Conservation (phyloP, 768 basidiomycete genomes). For the Psilocybe subaeruginosa region DNA sequence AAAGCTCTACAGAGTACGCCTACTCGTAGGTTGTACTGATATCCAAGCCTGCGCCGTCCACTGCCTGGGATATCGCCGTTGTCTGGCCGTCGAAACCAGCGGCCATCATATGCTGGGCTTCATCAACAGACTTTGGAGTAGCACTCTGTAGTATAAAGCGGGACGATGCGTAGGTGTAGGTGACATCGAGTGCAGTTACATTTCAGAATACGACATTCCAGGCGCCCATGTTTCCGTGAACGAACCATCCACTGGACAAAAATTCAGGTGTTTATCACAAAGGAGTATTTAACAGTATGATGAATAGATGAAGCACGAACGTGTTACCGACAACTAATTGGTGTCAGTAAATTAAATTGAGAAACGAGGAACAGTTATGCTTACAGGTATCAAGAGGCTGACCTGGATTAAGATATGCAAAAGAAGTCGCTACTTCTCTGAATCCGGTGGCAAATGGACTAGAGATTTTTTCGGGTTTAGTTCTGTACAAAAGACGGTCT, state of each 20-base stretch:
- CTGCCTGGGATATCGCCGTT: neutral
- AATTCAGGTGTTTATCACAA: neutral
- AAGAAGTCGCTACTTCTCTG: neutral
- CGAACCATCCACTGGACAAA: conserved; percentile 1
- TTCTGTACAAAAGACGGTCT: too few species aligned
- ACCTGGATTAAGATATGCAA: neutral
- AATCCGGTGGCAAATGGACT: neutral
- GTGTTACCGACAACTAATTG: neutral
- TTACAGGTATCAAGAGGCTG: neutral
- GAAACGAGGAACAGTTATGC: neutral
- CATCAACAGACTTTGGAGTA: neutral
- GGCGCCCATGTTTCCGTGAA: neutral
- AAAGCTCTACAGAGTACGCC: neutral
- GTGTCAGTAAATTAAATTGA: neutral
- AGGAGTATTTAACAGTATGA: too few species aligned
- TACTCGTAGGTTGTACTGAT: neutral
- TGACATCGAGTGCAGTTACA: neutral
- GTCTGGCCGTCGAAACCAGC: neutral
- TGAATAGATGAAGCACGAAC: neutral
- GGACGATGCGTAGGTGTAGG: neutral
- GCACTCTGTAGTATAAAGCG: neutral
- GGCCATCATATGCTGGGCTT: neutral
- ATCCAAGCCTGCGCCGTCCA: neutral
- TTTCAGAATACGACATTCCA: conserved; percentile 9
- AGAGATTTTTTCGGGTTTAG: neutral